phyloP scores from a whole-genome alignment of 768 basidiomycete species.

The Sistotremastrum niveocremeum region DNA sequence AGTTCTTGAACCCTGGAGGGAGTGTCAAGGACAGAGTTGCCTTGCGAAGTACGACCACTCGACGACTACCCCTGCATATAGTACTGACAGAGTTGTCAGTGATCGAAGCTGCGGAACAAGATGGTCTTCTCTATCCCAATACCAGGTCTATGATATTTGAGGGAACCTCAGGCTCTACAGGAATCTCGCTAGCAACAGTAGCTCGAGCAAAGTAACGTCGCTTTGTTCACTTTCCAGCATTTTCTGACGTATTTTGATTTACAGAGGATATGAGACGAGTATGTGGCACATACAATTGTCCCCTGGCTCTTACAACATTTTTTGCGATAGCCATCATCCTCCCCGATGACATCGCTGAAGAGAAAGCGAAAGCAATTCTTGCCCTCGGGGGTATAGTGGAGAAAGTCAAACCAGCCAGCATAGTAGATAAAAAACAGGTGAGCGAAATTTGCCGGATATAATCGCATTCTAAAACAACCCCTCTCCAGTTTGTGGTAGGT shows the following conservation, averaged over 20 bases:
- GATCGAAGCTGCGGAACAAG: constrained; percentile 83
- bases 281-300: constrained; percentile 13
- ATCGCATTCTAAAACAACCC: background rate
- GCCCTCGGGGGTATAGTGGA: constrained; percentile 84
- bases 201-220: constrained; percentile 61
- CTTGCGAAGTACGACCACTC: constrained; percentile 50
- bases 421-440: constrained; percentile 93
- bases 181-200: constrained; percentile 92
- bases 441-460: constrained; percentile 4
- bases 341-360: constrained; percentile 80
- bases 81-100: constrained; percentile 33
- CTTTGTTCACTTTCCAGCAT: background rate
- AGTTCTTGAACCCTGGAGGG: constrained; percentile 96
- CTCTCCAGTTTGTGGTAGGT: too few relatives aligned
- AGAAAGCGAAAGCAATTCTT: constrained; percentile 76
- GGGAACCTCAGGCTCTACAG: constrained; percentile 92
- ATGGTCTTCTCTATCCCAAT: constrained; percentile 69
- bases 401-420: constrained; percentile 85
- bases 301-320: background rate
- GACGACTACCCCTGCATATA: background rate
- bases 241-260: background rate
- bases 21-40: constrained; percentile 99
- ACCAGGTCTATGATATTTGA: constrained; percentile 92
- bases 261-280: constrained; percentile 83
- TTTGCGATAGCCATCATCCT: constrained; percentile 60